Base-by-base conservation (phyloP, 306 rosid species). In the Purshia tridentata region DNA sequence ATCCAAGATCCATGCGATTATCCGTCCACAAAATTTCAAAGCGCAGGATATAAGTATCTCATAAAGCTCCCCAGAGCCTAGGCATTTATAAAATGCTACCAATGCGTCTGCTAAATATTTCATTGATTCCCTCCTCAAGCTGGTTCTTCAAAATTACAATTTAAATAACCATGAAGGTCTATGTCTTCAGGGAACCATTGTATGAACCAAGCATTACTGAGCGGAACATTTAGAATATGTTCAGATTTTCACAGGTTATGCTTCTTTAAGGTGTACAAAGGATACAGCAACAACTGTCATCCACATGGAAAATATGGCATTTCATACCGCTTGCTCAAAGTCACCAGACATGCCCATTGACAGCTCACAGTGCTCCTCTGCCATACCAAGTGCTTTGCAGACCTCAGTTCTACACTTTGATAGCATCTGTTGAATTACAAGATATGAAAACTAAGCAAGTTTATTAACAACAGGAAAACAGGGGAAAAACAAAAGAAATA, bases 291-390 rank as follows among this genome's bases (percentile, higher is more conserved):
- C 54, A 50, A 15, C 54, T 12, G 54, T 50, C 61, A 20, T 10
- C 16, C 37, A 1, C 15, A 5, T 55, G 39, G 37, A 55, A 55
- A 55, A 55, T 22, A 55, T 5, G 18, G 46, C 8, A 22, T 39
- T 37, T n/a, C 78, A 47, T 74, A 82, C 86, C 74, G 86, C 83
- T 75, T 80, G 72, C 75, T 85, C 89, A 69, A 85, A 85, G 77
- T 85, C 89, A 70, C 81, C 77, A 3, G 86, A 85, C 89, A 85
- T 85, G 80, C 86, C 89, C 85, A 85, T 82, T 29, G 86, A 85
- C 59, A 85, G 71, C 48, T 79, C 89, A 73, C 80, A 80, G 29
- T 64, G 79, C 41, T 82, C 85, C 69, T 82, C 79, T 19, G 18
- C 70, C 81, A 85, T 66, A 48, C 75, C 86, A 67, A 85, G 83